Base-by-base conservation (phyloP, 441 rosid species). In the Kokia cookei region DNA sequence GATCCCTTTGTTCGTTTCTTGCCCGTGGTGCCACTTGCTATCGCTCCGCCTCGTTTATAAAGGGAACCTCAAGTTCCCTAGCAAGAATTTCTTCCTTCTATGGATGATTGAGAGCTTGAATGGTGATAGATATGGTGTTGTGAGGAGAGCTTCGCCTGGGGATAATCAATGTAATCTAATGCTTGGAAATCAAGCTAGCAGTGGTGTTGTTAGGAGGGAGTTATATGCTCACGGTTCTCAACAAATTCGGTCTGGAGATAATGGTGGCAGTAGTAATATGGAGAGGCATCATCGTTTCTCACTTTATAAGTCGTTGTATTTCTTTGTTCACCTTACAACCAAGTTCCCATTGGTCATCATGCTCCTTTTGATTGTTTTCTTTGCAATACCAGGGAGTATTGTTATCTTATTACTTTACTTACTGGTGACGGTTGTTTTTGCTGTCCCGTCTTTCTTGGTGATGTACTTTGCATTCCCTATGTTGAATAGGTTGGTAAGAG, bases 51-150 rank as follows among this genome's bases (percentile, higher is more conserved):
- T 93, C 22, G 87, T 91, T 42, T 86, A 86, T 62, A 87, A 85
- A 70, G 95, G 97, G 12, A 84, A 75, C 76, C 88, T 91, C 0
- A 86, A 81, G 82, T 89, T 93, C 76, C 97, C 98, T 19, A 62
- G 86, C 47, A 92, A 93, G 76, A 93, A 93, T 71, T 93, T 81
- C 79, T 91, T 89, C 79, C 79, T 93, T 19, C 87, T 93, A 5
- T 92, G 97, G 97, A 93, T 93, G 98, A 88, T 93, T 27, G 98
- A 93, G 86, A 86, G 90, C 88, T 76, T 89, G 82, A 89, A 89
- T 50, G 93, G 91, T 22, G 93, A 90, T 63, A 80, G 91, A 75
- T 76, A 81, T 57, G 80, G 80, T 54, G 75, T 82, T n/a, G 77
- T 69, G 50, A 72, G 62, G 65, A 45, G 63, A 71, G 43, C 76